phyloP scores from a whole-genome alignment of 208 protist species.

The Trypanosoma theileri region DNA sequence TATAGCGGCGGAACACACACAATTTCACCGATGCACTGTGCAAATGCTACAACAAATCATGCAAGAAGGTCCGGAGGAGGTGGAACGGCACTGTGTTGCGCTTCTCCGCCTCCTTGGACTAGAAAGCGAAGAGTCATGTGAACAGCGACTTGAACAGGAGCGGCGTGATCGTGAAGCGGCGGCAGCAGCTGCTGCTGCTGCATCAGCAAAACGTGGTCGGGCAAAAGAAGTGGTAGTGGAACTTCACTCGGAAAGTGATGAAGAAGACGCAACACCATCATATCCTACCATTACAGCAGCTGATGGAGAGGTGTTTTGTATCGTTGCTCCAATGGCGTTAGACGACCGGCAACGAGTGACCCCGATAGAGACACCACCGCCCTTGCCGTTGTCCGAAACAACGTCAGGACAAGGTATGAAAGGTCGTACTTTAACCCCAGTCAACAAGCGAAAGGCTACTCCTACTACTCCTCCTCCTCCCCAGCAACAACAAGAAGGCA shows the following conservation, averaged over 20 bases:
- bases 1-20: constrained; percentile 57
- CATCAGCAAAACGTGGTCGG: constrained; percentile 5
- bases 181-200: constrained; percentile 13
- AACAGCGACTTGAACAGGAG: constrained; percentile 24
- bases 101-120: constrained; percentile 40
- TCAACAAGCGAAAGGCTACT: too few species aligned
- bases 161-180: constrained; percentile 16
- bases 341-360: constrained; percentile 1
- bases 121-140: constrained; percentile 33
- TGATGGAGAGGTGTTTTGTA: constrained; percentile 39
- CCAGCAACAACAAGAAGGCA: neutral
- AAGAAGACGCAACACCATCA: neutral
- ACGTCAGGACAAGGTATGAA: neutral
- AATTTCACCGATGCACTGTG: constrained; percentile 53
- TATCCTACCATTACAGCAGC: constrained; percentile 34
- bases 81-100: constrained; percentile 23
- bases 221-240: constrained; percentile 18
- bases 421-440: too few species aligned
- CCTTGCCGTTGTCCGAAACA: neutral
- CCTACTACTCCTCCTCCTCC: neutral
- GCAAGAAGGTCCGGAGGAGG: constrained; percentile 24
- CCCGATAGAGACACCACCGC: neutral
- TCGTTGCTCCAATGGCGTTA: constrained; percentile 31
- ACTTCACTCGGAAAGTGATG: constrained; percentile 3
- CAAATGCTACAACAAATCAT: constrained; percentile 28